Base-by-base conservation (phyloP, 1,139 yeast species). In the Candida sojae region DNA sequence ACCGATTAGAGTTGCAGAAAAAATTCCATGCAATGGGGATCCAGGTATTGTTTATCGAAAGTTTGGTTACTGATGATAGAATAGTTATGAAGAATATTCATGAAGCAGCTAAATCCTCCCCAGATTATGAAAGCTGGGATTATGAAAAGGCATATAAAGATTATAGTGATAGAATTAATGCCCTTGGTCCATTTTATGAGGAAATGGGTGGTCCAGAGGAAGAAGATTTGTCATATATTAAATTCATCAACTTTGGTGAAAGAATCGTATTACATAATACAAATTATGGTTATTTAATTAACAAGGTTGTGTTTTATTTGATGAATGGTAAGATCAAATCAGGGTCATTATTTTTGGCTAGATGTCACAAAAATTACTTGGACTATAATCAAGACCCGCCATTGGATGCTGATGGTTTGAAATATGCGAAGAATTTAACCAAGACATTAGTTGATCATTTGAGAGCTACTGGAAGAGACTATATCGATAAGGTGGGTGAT, bases 241-340 rank as follows among this genome's bases (percentile, higher is more conserved):
- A 90, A 65, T 82, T 89, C 57, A 85, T 89, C 59, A 91, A 93
- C 64, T 93, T 92, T 64, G 96, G 97, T n/a, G 93, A 91, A 63
- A 71, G 88, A 52, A 78, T 95, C 50, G 84, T 88, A 47, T 80
- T 93, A 52, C 87, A 88, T 68, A 83, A 88, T 60, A 84, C 93
- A 36, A 86, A 86, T 57, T 82, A 88, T 57, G 97, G 97, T 12
- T 93, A 92, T 65, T 76, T 93, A 63, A 85, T 90, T 53, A 89
- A 92, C 63, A 86, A 93, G 60, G 93, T 92, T 40, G 90, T 92
- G 23, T 90, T 89, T 66, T 92, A 88, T 67, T 73, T 92, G 61
- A 88, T 92, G 90, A 92, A 92, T 68, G 79, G 93, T 11, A 80
- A 90, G 56, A 85, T 89, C 59, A 88, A 90, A 63, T 79, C 83